Base-by-base conservation (phyloP, 768 basidiomycete species). In the Glaciozyma martinii region DNA sequence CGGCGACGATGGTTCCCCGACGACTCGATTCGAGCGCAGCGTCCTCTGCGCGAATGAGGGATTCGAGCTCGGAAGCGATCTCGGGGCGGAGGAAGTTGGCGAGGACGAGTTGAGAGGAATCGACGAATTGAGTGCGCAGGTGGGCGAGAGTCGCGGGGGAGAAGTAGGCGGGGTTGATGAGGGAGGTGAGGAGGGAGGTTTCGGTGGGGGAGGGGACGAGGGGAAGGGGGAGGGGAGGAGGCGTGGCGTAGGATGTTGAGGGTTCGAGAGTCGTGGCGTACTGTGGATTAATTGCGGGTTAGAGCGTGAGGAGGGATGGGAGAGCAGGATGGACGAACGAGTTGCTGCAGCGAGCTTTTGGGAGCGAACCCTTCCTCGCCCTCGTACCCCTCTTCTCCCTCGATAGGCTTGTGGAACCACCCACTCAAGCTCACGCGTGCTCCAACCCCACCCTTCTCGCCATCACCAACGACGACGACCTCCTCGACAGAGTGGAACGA, bases 401-500 rank as follows among this genome's bases (percentile, higher is more conserved):
- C 85, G 73, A 94, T 85, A 0, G 90, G 86, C 29, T 86, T 85
- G 75, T 98, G 94, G 79, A 97, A 98, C 94, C 94, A 98, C 10
- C 94, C 94, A 71, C 88, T 91, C 72, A 97, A 88, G 69, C 88
- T 90, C 71, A 97, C 77, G 43, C 94, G 80, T 71, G 86, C 82
- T 52, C 84, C 69, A 21, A 63, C 78, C 0, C 86, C 86, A 52
- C 88, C 87, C 59, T 70, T 66, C 67, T 84, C 78, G 27, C 77
- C 83, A 55, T 80, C 81, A 55, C 84, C 84, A 13, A 63, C 43
- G 16, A 66, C 63, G n/a, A 94, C 84, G 40, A 97, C 94, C 75
- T 98, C 94, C 74, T 97, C 89, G 7, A 98, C 94, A 0, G 91
- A 89, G 76, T 98, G 94, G 78, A 97, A 97, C 73, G 92, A 95